Percentiles rank a stretch among this genome's conserved stretches.
Evolutionary conservation across 441 rosid species (phyloP).

Genomic region (Syzygium syzygioides): DNA sequence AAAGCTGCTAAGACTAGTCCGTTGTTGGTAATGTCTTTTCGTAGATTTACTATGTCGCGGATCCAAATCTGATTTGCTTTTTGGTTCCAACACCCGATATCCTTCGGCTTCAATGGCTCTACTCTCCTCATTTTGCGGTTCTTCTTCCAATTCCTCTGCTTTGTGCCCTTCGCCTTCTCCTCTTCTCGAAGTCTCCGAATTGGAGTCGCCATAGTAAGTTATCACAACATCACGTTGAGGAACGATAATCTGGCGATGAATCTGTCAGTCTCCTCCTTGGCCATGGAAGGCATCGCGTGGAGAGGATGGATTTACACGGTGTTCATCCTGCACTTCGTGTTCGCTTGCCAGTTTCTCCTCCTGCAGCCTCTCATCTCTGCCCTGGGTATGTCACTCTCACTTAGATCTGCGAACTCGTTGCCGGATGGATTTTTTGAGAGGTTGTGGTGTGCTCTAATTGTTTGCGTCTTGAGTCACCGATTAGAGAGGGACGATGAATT

Average conservation of each 20-base stretch:
- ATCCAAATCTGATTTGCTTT: not conserved
- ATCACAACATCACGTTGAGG: not conserved
- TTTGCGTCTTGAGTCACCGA: no score
- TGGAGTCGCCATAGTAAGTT: no score
- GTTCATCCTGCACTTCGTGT: slow-evolving; percentile 66
- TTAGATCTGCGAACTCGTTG: not conserved
- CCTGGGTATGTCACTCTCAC: slow-evolving; percentile 29
- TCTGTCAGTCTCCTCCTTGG: slow-evolving; percentile 24
- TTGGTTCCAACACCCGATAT: not conserved
- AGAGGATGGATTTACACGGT: slow-evolving; percentile 49
- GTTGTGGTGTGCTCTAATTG: no score
- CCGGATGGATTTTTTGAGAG: no score
- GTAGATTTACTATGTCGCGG: no score
- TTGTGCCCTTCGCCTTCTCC: not conserved
- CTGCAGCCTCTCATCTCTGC: slow-evolving; percentile 92
- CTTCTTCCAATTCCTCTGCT: not conserved
- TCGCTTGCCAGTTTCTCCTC: slow-evolving; percentile 71
- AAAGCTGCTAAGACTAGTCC: not conserved
- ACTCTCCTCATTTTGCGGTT: no score
- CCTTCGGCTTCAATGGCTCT: not conserved
- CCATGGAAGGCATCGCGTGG: slow-evolving; percentile 60
- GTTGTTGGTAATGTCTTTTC: no score
- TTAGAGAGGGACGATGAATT: no score
- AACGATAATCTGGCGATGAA: slow-evolving; percentile 25
- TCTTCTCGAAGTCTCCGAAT: no score